Base-by-base conservation (phyloP, 345 rosid genomes). In the Syzygium grande region DNA sequence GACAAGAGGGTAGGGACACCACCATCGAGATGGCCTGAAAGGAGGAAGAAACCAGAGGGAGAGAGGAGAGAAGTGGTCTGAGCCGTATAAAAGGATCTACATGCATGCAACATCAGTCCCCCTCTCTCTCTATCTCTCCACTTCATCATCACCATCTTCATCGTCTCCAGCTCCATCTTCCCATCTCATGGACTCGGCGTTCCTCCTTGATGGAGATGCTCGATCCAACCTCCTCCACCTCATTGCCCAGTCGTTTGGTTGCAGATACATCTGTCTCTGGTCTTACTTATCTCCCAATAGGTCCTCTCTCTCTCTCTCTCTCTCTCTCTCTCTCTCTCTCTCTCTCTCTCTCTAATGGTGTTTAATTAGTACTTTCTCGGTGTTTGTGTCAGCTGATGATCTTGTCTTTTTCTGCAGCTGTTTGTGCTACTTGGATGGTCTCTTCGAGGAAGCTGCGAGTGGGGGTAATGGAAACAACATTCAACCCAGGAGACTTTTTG, bases 231-330 rank as follows among this genome's bases (percentile, higher is more conserved):
- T 92, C 86, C 91, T 96, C 87, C 94, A 86, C 27, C 77, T 90
- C 41, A 86, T 95, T 51, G 91, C 92, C 90, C 94, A 92, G 53
- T 87, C 93, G 2, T 89, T 90, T 27, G 91, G 93, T 59, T 91
- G 94, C 92, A 87, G 92, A 86, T 95, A 96, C 92, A 88, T 94
- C 77, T 95, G 97, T 90, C 91, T 96, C 34, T 95, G 99, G 97
- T 93, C 94, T 0, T 91, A 89, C 68, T 9, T 85, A 30, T 91
- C 92, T 56, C 92, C 88, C 34, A 92, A 94, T 6, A 11, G 61
- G 87, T 87, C 58, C 49, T 73, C 83, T 58, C 58, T 34, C 68
- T 54, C 87, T 5, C 29, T 15, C 43, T 49, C 58, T 17, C 34
- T 34, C 68, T 54, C 87, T 5, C 43, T 54, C 23, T 29, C 22